A percentile compares a stretch with the other conserved stretches of the same genome.
These are phyloP conservation scores for Fragaria nilgerrensis DNA, from an alignment of 306 rosid species.

Conservation along the genomic window DNA sequence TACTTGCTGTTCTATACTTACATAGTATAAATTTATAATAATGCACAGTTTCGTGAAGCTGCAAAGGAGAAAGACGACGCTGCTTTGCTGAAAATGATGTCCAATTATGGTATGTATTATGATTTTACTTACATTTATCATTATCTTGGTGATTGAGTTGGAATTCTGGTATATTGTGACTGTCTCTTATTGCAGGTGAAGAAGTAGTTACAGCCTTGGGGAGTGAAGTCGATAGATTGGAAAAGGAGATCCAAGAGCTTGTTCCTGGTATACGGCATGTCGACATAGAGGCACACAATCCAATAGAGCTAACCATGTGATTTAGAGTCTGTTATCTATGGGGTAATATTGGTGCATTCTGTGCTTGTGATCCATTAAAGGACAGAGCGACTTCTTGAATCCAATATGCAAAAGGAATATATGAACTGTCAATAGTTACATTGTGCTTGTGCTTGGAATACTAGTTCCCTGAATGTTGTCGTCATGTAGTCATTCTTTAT, in stretches of 20 bases:
- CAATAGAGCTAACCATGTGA: slow-evolving; percentile 47
- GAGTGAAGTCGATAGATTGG: slow-evolving; percentile 95
- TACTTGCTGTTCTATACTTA: neutral
- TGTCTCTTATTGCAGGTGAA: slow-evolving; percentile 57
- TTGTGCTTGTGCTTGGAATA: neutral
- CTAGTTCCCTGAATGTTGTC: neutral
- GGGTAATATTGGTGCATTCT: slow-evolving; percentile 13
- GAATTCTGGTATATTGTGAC: neutral
- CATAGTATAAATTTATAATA: neutral
- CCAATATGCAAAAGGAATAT: neutral
- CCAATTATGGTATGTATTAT: slow-evolving; percentile 66
- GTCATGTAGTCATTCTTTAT: neutral
- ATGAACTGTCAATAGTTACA: neutral
- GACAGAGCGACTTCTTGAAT: neutral
- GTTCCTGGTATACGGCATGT: slow-evolving; percentile 96
- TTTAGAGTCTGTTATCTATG: slow-evolving; percentile 9
- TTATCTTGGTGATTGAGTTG: slow-evolving; percentile 12
- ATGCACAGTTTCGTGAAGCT: slow-evolving; percentile 68
- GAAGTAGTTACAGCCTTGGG: slow-evolving; percentile 98
- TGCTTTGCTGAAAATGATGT: slow-evolving; percentile 64
- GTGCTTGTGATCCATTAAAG: neutral
- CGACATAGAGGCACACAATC: slow-evolving; percentile 98
- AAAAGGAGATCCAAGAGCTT: slow-evolving; percentile 84
- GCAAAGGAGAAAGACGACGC: slow-evolving; percentile 46
- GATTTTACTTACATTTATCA: neutral